These are phyloP conservation scores for Elsinoe perseae DNA, from an alignment of 2,329 filamentous ascomycete species.

Conservation along the genomic window DNA sequence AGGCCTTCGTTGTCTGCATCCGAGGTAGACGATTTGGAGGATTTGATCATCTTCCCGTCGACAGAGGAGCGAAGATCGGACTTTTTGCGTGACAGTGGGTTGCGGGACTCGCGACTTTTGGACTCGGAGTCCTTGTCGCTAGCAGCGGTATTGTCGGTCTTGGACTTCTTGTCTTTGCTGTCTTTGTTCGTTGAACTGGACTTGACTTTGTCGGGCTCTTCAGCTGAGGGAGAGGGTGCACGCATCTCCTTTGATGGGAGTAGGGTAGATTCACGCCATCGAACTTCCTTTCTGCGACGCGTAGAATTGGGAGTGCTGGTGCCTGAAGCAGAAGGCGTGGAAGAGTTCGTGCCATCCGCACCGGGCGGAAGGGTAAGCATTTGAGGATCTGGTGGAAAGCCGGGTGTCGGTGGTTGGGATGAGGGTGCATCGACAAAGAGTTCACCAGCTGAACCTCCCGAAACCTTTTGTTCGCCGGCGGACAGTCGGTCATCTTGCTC, in stretches of 20 bases:
- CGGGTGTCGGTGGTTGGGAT: neutral
- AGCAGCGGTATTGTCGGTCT: constrained; percentile 30
- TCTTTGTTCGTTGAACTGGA: constrained; percentile 27
- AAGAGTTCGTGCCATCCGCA: neutral
- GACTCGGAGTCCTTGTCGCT: neutral
- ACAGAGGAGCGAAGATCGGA: neutral
- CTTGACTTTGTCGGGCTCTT: constrained; percentile 35
- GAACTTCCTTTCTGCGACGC: constrained; percentile 8
- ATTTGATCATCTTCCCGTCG: constrained; percentile 6
- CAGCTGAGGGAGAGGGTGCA: neutral
- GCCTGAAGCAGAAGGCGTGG: neutral
- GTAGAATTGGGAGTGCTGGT: constrained; percentile 4
- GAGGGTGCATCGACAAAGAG: neutral
- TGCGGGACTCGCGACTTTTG: neutral
- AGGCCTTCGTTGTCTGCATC: neutral
- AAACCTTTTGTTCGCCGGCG: neutral
- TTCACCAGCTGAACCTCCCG: neutral
- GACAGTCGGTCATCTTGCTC: neutral
- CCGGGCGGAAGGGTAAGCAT: neutral
- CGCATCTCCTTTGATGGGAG: constrained; percentile 12
- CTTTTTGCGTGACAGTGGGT: neutral
- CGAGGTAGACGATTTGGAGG: neutral
- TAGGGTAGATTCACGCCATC: constrained; percentile 11
- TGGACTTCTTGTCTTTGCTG: constrained; percentile 23
- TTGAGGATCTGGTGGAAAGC: neutral